Evolutionary conservation across 495 filamentous ascomycete genomes (phyloP).

Genomic region (Podospora conica): DNA sequence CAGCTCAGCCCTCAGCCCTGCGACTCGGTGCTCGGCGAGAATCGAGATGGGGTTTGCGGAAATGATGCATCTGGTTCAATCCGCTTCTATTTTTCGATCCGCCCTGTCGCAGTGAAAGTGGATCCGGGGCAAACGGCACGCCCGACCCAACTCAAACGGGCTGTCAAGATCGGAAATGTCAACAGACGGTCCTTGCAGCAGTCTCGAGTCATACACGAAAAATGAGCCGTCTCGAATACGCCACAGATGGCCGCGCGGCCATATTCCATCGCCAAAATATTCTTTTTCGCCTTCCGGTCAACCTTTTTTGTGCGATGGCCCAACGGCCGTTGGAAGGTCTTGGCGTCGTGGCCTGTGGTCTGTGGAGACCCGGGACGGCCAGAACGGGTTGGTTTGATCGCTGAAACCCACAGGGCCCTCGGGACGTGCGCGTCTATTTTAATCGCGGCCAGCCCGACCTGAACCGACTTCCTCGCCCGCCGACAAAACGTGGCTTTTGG

Average conservation of each 20-base stretch:
- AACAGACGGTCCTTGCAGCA: neutral
- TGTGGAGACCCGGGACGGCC: neutral
- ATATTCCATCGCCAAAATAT: neutral
- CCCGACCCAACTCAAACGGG: neutral
- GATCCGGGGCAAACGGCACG: neutral
- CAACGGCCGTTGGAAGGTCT: neutral
- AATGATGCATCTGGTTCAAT: neutral
- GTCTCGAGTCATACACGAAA: neutral
- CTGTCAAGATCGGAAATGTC: neutral
- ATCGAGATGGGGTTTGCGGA: neutral
- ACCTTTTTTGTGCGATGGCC: neutral
- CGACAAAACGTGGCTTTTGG: neutral
- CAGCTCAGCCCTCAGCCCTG: neutral
- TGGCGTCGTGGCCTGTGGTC: neutral
- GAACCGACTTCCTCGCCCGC: neutral
- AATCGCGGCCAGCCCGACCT: conserved; percentile 1
- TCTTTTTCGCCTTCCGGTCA: no score
- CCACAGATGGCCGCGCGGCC: neutral
- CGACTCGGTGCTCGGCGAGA: neutral
- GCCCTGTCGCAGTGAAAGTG: conserved; percentile 1
- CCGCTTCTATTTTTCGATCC: conserved; percentile 4
- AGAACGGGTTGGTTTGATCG: conserved; percentile 3
- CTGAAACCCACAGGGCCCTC: neutral
- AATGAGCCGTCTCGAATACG: neutral
- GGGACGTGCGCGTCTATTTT: neutral